Percentiles rank a stretch among this genome's conserved stretches.
phyloP scores from a whole-genome alignment of 345 rosid species.

The Triadica sebifera region DNA sequence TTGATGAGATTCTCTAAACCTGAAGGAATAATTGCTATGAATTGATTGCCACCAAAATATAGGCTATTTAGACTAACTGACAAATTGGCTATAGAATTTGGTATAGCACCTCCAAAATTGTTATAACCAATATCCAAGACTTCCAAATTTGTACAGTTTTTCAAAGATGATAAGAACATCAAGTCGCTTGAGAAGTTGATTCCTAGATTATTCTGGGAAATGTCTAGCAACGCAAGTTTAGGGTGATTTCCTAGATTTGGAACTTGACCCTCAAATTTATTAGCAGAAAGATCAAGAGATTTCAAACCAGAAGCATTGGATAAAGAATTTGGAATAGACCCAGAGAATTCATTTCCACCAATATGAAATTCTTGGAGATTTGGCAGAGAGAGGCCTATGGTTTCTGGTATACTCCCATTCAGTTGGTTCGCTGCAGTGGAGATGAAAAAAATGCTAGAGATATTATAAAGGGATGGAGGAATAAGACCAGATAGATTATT shows the following conservation, averaged over 20 bases:
- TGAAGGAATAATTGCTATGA: constrained; percentile 17
- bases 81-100: constrained; percentile 23
- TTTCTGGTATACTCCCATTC: constrained; percentile 11
- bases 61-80: constrained; percentile 10
- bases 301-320: constrained; percentile 1
- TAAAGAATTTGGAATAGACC: constrained; percentile 15
- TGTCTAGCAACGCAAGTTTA: constrained; percentile 9
- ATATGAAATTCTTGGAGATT: not conserved
- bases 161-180: constrained; percentile 20
- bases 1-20: constrained; percentile 19
- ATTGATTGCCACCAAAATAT: constrained; percentile 8
- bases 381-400: constrained; percentile 21
- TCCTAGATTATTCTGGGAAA: constrained; percentile 16
- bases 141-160: constrained; percentile 17
- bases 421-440: constrained; percentile 5
- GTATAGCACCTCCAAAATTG: constrained; percentile 24
- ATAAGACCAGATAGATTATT: constrained; percentile 20
- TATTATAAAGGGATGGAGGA: constrained; percentile 27
- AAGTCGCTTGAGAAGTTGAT: constrained; percentile 11
- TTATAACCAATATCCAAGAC: not conserved
- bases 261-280: not conserved
- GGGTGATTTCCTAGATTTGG: constrained; percentile 1
- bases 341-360: constrained; percentile 25
- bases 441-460: constrained; percentile 3
- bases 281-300: not conserved